Evolutionary conservation across 768 basidiomycete genomes (phyloP), one percentile per base, ranked within the genome.

Genomic region (Hypholoma fasciculare): DNA sequence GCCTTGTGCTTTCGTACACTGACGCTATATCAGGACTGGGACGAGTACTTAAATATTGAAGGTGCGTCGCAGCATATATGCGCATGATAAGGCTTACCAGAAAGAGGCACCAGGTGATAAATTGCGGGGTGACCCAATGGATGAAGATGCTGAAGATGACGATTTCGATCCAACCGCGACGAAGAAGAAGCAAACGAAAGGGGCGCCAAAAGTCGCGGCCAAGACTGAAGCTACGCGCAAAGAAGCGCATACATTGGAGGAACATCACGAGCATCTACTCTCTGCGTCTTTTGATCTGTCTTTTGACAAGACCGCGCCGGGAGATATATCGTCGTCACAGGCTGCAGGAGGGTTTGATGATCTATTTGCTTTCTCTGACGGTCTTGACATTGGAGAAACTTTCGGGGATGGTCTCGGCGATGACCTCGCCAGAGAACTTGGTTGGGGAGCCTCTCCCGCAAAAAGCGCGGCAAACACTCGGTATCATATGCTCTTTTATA

Each of bases 371-470:
- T 70, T 76, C 8, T 77, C 80, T 17, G 88, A 84, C 54, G 85
- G 76, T 19, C 64, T 86, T 20, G 88, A 84, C 59, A 66, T 87
- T n/a, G 81, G 77, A 4, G 85, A 80, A 23, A 66, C 64, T 20
- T 70, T 92, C 16, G 81, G 77, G 7, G 85, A 80, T 37, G 67
- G 64, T 19, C 70, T 92, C 16, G 89, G 86, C 3, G 89, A 90
- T 47, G 91, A 92, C 63, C 74, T 93, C 26, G 89, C 87, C 7
- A 79, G 78, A 60, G 90, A 93, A 63, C 76, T 93, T 2, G 91
- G 90, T 30, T 92, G 90, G 89, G 83, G 79, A 17, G 67, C 57
- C 19, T 75, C 73, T 46, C 72, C 72, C 7, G 65, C 56, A 6
- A 73, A 72, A 43, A 66, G 64, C 47, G 50, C 52, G 2, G 58